A percentile compares a stretch with the other conserved stretches of the same genome.
These are phyloP conservation scores for Xylaria sp. DNA, from an alignment of 2,329 filamentous ascomycete species.

Conservation along the genomic window DNA sequence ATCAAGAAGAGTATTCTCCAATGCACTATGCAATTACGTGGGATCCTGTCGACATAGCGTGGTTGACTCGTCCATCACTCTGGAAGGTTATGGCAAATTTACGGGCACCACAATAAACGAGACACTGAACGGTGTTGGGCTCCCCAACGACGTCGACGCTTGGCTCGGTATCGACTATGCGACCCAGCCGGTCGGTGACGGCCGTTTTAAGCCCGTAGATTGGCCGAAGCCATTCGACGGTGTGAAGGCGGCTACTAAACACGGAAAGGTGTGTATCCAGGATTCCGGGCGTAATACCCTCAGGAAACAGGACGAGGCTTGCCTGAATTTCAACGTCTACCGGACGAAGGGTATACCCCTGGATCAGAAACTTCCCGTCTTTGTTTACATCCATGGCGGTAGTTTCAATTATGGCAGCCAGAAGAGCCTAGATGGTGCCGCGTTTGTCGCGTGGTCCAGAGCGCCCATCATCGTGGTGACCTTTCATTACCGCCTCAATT, in stretches of 20 bases:
- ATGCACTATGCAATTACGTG: slow-evolving; percentile 15
- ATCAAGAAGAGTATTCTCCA: slow-evolving; percentile 12
- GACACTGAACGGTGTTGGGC: slow-evolving; percentile 37
- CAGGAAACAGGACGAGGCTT: slow-evolving; percentile 39
- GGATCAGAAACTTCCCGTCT: slow-evolving; percentile 41
- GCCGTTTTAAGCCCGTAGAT: slow-evolving; percentile 45
- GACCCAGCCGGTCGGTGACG: slow-evolving; percentile 43
- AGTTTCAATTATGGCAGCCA: slow-evolving; percentile 40
- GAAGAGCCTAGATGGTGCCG: slow-evolving; percentile 41
- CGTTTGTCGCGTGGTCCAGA: slow-evolving; percentile 30
- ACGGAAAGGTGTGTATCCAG: slow-evolving; percentile 49
- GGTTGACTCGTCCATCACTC: slow-evolving; percentile 12
- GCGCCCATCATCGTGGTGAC: slow-evolving; percentile 33
- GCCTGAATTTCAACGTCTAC: slow-evolving; percentile 46
- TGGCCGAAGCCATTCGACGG: slow-evolving; percentile 47
- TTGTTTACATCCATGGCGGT: slow-evolving; percentile 46
- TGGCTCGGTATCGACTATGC: slow-evolving; percentile 54
- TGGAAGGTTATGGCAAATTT: slow-evolving; percentile 46
- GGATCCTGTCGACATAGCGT: slow-evolving; percentile 5
- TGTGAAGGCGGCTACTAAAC: slow-evolving; percentile 40
- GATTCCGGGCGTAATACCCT: slow-evolving; percentile 29
- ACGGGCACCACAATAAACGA: slow-evolving; percentile 41
- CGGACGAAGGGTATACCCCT: slow-evolving; percentile 39
- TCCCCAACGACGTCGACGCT: slow-evolving; percentile 45
- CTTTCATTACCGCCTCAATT: slow-evolving; percentile 36